These are phyloP conservation scores for Cyberlindnera lachancei DNA, from an alignment of 805 yeast genomes.

Conservation along the genomic window DNA sequence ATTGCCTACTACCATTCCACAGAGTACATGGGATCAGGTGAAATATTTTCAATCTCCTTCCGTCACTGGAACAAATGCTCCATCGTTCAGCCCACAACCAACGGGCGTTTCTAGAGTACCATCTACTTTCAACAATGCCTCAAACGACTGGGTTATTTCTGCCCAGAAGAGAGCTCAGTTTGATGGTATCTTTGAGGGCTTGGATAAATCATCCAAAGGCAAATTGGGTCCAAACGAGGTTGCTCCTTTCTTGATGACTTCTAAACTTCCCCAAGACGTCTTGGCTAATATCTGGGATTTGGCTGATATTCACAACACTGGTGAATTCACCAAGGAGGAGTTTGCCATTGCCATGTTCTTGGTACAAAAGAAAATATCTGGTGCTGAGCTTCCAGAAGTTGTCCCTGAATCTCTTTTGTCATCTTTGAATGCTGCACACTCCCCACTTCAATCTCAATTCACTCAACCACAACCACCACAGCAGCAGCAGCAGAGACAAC, in stretches of 20 bases:
- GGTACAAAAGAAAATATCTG: conserved; percentile 77
- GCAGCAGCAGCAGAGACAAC: conserved; percentile 7
- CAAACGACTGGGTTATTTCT: conserved; percentile 60
- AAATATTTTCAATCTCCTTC: conserved; percentile 13
- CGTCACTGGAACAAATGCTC: conserved; percentile 11
- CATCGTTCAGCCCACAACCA: conserved; percentile 14
- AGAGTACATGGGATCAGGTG: conserved; percentile 31
- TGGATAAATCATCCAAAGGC: conserved; percentile 63
- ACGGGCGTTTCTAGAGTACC: conserved; percentile 26
- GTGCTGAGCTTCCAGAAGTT: conserved; percentile 68
- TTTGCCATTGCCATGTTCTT: conserved; percentile 91
- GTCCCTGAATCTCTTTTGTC: conserved; percentile 59
- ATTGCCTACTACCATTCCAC: conserved; percentile 44
- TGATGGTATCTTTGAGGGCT: conserved; percentile 67
- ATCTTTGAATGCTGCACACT: conserved; percentile 13
- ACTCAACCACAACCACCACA: conserved; percentile 11
- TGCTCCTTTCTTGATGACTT: conserved; percentile 82
- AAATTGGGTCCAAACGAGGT: conserved; percentile 68
- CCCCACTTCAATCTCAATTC: too few species aligned
- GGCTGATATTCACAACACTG: conserved; percentile 82
- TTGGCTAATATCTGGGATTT: conserved; percentile 93
- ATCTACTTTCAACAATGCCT: conserved; percentile 29
- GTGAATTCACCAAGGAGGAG: conserved; percentile 71
- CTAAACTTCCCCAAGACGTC: conserved; percentile 75
- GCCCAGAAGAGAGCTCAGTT: conserved; percentile 68